A percentile compares a stretch with the other conserved stretches of the same genome.
These are phyloP conservation scores for Chlamydomonas urium DNA, from an alignment of 139 green algal genomes.

Conservation along the genomic window DNA sequence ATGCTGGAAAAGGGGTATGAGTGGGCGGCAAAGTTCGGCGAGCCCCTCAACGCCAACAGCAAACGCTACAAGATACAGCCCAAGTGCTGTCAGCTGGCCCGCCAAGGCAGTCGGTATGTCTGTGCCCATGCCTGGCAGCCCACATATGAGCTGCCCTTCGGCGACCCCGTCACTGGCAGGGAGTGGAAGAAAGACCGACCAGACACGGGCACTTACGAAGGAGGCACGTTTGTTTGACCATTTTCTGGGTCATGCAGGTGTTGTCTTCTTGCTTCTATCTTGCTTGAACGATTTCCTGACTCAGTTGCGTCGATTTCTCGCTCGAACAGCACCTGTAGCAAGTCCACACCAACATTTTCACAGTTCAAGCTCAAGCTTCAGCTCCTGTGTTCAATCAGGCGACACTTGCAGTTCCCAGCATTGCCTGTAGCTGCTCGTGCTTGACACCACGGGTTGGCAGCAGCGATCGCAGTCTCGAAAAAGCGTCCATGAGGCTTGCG, in stretches of 20 bases:
- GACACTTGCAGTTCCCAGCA: no score
- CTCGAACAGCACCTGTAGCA: no score
- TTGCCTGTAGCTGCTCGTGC: no score
- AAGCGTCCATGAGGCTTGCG: no score
- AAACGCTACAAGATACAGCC: constrained; percentile 34
- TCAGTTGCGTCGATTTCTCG: no score
- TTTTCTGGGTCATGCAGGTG: background rate
- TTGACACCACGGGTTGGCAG: no score
- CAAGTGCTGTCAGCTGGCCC: constrained; percentile 32
- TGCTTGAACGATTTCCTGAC: no score
- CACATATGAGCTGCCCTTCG: constrained; percentile 23
- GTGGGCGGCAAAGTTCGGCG: constrained; percentile 36
- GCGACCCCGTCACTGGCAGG: constrained; percentile 28
- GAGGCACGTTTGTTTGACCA: constrained; percentile 14
- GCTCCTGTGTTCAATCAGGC: no score
- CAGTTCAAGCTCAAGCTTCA: no score
- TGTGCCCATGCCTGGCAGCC: constrained; percentile 27
- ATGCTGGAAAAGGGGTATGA: constrained; percentile 26
- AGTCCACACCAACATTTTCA: no score
- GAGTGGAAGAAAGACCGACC: constrained; percentile 33
- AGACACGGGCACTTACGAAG: constrained; percentile 30
- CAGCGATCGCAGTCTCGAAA: no score
- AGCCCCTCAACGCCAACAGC: constrained; percentile 20
- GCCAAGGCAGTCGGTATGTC: background rate
- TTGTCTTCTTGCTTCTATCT: no score